Conservation (phyloP, 2,329 filamentous ascomycete genomes). For the Hortaea sp. region DNA sequence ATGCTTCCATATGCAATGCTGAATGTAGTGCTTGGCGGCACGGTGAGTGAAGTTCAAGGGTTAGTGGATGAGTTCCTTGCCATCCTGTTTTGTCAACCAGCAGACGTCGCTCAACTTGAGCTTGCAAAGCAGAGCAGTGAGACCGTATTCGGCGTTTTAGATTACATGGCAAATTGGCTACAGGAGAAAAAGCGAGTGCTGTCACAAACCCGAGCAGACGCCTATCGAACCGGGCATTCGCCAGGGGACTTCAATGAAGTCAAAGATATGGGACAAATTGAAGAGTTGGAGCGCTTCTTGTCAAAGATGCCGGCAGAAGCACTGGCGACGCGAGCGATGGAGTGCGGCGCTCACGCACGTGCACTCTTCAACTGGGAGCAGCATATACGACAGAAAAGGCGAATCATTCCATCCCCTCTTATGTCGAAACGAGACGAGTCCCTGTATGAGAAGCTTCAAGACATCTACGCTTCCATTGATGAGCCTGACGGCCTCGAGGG, state of each 20-base stretch:
- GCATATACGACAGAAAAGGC: conserved; percentile 55
- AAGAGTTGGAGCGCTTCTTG: conserved; percentile 63
- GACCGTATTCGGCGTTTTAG: conserved; percentile 81
- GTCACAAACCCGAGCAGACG: conserved; percentile 29
- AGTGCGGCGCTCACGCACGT: conserved; percentile 85
- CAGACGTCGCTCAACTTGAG: conserved; percentile 52
- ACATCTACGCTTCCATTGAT: conserved; percentile 95
- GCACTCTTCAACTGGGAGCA: conserved; percentile 94
- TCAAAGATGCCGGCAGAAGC: conserved; percentile 58
- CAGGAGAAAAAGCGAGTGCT: conserved; percentile 59
- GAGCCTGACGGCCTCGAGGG: conserved; percentile 95
- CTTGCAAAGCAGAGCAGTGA: conserved; percentile 79
- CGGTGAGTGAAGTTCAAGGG: conserved; percentile 51
- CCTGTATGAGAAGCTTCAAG: conserved; percentile 59
- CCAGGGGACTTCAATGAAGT: conserved; percentile 41
- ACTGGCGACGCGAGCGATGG: conserved; percentile 76
- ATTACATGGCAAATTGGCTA: conserved; percentile 85
- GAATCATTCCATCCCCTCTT: conserved; percentile 31
- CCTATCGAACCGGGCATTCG: conserved; percentile 34
- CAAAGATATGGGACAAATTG: conserved; percentile 44
- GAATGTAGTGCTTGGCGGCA: conserved; percentile 69
- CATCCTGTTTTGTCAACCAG: conserved; percentile 57
- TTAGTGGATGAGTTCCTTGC: conserved; percentile 64
- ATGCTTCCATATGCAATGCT: conserved; percentile 78
- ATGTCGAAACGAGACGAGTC: conserved; percentile 32